A percentile compares a stretch with the other conserved stretches of the same genome.
These are phyloP conservation scores for Talaromyces sp. DNA, from an alignment of 2,329 filamentous ascomycete genomes.

Conservation along the genomic window DNA sequence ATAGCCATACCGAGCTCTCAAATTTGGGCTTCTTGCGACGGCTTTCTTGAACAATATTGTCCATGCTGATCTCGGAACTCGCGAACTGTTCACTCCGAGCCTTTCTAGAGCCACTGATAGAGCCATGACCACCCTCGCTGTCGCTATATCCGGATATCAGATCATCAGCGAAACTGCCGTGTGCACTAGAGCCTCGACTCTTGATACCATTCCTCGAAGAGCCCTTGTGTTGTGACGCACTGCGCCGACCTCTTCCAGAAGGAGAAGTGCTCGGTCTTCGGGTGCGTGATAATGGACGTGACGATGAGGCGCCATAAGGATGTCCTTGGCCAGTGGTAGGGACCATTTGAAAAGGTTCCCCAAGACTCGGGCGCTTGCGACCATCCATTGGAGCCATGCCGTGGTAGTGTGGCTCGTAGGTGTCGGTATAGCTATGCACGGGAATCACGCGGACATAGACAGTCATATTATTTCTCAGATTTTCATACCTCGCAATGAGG, in stretches of 20 bases:
- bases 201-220: constrained; percentile 63
- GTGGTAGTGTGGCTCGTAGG: constrained; percentile 44
- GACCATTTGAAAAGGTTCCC: constrained; percentile 60
- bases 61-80: constrained; percentile 94
- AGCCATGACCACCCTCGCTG: constrained; percentile 74
- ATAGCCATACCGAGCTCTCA: constrained; percentile 84
- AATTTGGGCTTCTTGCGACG: constrained; percentile 90
- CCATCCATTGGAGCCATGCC: constrained; percentile 46
- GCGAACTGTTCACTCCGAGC: constrained; percentile 77
- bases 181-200: constrained; percentile 59
- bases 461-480: constrained; percentile 85
- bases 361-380: constrained; percentile 55
- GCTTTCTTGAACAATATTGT: constrained; percentile 96
- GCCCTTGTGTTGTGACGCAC: constrained; percentile 69
- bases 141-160: constrained; percentile 74
- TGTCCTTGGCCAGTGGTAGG: constrained; percentile 47
- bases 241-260: constrained; percentile 65
- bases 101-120: constrained; percentile 65
- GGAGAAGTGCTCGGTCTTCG: constrained; percentile 76
- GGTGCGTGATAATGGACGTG: constrained; percentile 65
- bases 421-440: constrained; percentile 49
- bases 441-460: constrained; percentile 83
- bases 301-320: constrained; percentile 57
- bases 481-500: constrained; percentile 93
- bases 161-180: constrained; percentile 62